phyloP scores from a whole-genome alignment of 2,329 filamentous ascomycete genomes.

The Aspergillus sp. region DNA sequence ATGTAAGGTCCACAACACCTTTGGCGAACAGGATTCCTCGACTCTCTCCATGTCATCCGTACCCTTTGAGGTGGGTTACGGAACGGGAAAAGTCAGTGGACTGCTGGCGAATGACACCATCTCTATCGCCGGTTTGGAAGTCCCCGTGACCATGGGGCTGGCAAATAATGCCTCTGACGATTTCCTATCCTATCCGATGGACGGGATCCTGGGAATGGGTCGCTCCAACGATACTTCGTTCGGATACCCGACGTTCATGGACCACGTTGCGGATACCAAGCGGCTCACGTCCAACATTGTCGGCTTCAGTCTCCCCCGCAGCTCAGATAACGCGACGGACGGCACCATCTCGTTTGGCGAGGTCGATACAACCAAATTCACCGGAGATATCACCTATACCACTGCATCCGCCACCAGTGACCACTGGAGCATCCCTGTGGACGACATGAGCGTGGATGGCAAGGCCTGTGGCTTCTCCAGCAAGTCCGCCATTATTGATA shows the following conservation, averaged over 20 bases:
- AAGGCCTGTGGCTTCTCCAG: constrained; percentile 52
- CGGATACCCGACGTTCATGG: constrained; percentile 63
- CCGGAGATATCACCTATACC: constrained; percentile 67
- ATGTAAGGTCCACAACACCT: constrained; percentile 68
- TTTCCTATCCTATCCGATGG: constrained; percentile 76
- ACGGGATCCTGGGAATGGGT: constrained; percentile 80
- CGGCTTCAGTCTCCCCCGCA: constrained; percentile 67
- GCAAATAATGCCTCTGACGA: constrained; percentile 69
- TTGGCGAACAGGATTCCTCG: constrained; percentile 63
- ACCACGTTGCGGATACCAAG: constrained; percentile 56
- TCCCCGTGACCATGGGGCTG: constrained; percentile 68
- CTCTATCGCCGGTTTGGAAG: constrained; percentile 61
- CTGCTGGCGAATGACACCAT: constrained; percentile 64
- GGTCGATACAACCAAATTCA: constrained; percentile 64
- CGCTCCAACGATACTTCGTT: constrained; percentile 55
- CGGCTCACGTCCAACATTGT: constrained; percentile 65
- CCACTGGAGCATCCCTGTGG: constrained; percentile 72
- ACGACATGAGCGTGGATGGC: constrained; percentile 63
- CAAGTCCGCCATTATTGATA: constrained; percentile 72
- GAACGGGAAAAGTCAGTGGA: constrained; percentile 71
- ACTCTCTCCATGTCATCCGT: constrained; percentile 54
- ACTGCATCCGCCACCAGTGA: constrained; percentile 49
- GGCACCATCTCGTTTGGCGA: constrained; percentile 77
- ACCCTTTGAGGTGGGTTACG: constrained; percentile 70
- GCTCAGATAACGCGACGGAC: constrained; percentile 62